Evolutionary conservation across 345 rosid genomes (phyloP), one percentile per base, ranked within the genome.

Genomic region (Pistacia integerrima): DNA sequence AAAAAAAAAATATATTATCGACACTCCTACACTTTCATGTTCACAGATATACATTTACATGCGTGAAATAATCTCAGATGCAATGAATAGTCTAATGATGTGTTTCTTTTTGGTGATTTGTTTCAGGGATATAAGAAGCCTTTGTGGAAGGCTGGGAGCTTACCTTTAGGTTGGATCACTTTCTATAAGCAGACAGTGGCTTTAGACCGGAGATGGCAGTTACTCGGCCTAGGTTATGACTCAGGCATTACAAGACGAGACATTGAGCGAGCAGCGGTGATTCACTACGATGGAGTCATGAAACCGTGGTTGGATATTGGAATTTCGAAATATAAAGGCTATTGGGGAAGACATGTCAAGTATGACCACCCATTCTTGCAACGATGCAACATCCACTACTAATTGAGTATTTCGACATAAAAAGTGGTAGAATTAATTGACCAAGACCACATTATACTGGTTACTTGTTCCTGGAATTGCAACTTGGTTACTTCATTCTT

Each of bases 291-390:
- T 60, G 99, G 99, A 67, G 82, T 90, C 77, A 89, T 86, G 97
- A 93, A 96, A 83, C 99, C 99, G 13, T 96, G 99, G 99, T 84
- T 92, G 68, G 97, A 96, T 51, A 90, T 92, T 5, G 99, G 90
- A 74, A 83, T 92, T 74, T 80, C 77, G 4, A 88, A 88, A 82
- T 91, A 91, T 78, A 96, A 88, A 82, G 81, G 81, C 58, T 88
- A 89, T 71, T 96, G 99, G 99, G 86, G 85, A 82, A 83, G 74
- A 61, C 86, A 90, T 73, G 75, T 96, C 52, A 87, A 84, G 7
- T 86, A 81, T 75, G 79, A 85, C 64, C 82, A 87, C 74, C 85
- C 87, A 48, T 78, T 78, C 79, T 80, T 90, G 79, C 94, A 84
- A 75, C 90, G 79, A 55, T 92, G 93, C 93, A 92, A 92, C 59